Evolutionary conservation across 345 rosid species (phyloP), one percentile per base, ranked within the genome.

Genomic region (Turnera subulata): DNA sequence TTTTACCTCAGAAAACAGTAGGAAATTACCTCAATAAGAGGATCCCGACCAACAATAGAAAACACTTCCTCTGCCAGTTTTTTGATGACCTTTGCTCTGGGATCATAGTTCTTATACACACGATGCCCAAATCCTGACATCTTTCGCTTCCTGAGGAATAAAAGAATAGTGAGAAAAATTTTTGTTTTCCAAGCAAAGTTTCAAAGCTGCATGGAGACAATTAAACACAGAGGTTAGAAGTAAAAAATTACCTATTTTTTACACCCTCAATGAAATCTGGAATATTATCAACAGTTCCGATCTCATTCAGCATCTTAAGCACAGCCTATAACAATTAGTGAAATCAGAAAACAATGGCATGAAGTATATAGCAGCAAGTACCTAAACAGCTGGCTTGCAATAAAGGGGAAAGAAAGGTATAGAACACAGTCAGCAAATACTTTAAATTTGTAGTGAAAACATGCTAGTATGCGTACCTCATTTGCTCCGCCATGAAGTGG

Each of bases 41-140:
- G 99, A 77, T 93, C 99, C 33, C 89, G 76, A 29, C 99, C 99
- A 46, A 93, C 97, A 71, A 93, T 93, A 55, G 90, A 75, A 65
- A 89, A 89, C 23, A 93, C 99, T 80, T 93, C 96, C 70, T 89
- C 99, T 14, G 99, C 95, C 35, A 93, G 76, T 49, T 84, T 89
- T 71, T 67, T 87, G 20, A 93, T 90, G 79, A 89, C 95, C 74
- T 85, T 93, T 47, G 99, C 99, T 61, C 97, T 77, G 9, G 99
- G 99, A 65, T 89, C 97, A 55, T 93, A 93, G 84, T 85, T 93
- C 75, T 89, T 93, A 85, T 93, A 93, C 4, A 93, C 96, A 54
- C 97, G 96, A 68, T 93, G 97, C 29, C 99, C 97, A 77, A 93
- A 93, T 61, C 99, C 99, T n/a, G 96, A 93, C 99, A 93, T 87